A percentile compares a stretch with the other conserved stretches of the same genome.
Conservation (phyloP, 148 eudicot genomes). For the Rhododendron henanense region DNA sequence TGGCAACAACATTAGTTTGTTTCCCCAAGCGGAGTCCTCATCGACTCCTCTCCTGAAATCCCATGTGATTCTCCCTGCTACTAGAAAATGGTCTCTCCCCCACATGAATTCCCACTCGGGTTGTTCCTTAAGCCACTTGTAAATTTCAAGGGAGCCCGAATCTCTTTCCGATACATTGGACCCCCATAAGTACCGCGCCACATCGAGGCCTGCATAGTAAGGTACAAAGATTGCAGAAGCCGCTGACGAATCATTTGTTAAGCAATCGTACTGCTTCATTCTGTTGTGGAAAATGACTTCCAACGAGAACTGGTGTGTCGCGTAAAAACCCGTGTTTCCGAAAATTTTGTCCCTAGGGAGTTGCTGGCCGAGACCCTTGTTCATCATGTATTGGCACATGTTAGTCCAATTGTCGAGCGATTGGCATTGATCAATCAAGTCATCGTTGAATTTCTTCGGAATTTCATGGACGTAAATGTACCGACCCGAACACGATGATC, state of each 20-base stretch:
- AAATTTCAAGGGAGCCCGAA: slow-evolving; percentile 34
- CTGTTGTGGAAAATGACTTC: slow-evolving; percentile 63
- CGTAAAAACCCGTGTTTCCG: slow-evolving; percentile 37
- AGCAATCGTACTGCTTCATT: slow-evolving; percentile 65
- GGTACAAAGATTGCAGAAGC: slow-evolving; percentile 72
- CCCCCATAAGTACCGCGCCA: slow-evolving; percentile 44
- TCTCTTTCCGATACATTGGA: slow-evolving; percentile 28
- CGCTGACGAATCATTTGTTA: slow-evolving; percentile 50
- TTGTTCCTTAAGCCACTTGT: slow-evolving; percentile 35
- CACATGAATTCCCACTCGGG: slow-evolving; percentile 60
- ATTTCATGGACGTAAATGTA: slow-evolving; percentile 60
- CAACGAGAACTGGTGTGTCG: slow-evolving; percentile 58
- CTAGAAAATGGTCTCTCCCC: slow-evolving; percentile 70
- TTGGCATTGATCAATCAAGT: slow-evolving; percentile 40
- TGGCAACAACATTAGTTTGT: slow-evolving; percentile 43
- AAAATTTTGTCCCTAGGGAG: slow-evolving; percentile 30
- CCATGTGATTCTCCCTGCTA: slow-evolving; percentile 76
- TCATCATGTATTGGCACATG: slow-evolving; percentile 46
- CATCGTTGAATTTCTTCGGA: slow-evolving; percentile 47
- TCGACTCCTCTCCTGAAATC: slow-evolving; percentile 55
- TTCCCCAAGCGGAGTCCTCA: slow-evolving; percentile 53
- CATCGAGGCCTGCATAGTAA: slow-evolving; percentile 67
- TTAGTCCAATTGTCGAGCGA: slow-evolving; percentile 39
- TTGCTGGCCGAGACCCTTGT: slow-evolving; percentile 51
- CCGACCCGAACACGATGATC: slow-evolving; percentile 35